These are phyloP conservation scores for Angomonas ambiguus DNA, from an alignment of 208 protist species.

Conservation along the genomic window DNA sequence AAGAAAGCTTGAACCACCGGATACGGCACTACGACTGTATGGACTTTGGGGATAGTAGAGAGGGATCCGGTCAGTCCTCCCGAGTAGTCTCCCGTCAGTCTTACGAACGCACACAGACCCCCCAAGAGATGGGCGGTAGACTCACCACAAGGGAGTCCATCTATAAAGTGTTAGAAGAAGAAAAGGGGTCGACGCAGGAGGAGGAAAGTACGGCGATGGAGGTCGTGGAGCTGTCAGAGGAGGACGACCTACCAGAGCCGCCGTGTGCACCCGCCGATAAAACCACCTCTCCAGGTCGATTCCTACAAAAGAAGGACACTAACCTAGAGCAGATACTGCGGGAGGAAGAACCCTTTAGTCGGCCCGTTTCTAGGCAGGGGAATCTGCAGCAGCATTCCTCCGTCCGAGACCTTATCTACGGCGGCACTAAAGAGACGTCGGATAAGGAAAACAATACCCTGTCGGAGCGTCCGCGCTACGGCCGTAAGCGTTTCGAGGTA, in stretches of 20 bases:
- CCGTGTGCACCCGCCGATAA: neutral
- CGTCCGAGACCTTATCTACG: slow-evolving; percentile 72
- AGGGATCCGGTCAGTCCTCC: neutral
- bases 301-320: slow-evolving; percentile 32
- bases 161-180: slow-evolving; percentile 28
- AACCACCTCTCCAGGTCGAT: slow-evolving; percentile 10
- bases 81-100: slow-evolving; percentile 5
- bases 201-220: slow-evolving; percentile 11
- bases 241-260: neutral
- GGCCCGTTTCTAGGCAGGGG: slow-evolving; percentile 43
- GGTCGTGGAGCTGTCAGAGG: slow-evolving; percentile 13
- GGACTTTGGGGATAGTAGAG: slow-evolving; percentile 6
- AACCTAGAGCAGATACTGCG: slow-evolving; percentile 47
- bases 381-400: slow-evolving; percentile 35
- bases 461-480: slow-evolving; percentile 18
- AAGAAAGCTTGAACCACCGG: slow-evolving; percentile 10
- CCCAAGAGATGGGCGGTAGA: slow-evolving; percentile 16
- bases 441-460: neutral
- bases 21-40: slow-evolving; percentile 22
- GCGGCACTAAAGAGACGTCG: neutral
- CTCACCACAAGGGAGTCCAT: slow-evolving; percentile 29
- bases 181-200: neutral
- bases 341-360: slow-evolving; percentile 58
- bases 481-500: slow-evolving; percentile 37
- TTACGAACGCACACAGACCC: slow-evolving; percentile 7